Percentiles rank a stretch among this genome's conserved stretches.
Evolutionary conservation across 2,329 filamentous ascomycete genomes (phyloP).

Genomic region (Arthrobotrys iridis): DNA sequence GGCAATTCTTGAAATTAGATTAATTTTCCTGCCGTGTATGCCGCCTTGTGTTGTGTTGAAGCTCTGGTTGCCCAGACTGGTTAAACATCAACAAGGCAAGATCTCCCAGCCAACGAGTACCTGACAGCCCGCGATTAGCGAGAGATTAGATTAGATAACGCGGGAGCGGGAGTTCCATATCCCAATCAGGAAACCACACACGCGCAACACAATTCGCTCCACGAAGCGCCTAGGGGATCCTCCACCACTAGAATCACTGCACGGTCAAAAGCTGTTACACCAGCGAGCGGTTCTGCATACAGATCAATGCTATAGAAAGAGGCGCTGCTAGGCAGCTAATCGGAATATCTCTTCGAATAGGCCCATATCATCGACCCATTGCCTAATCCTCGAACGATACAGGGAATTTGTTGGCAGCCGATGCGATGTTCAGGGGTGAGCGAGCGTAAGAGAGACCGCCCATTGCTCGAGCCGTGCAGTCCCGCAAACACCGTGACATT

Average conservation of each 20-base stretch:
- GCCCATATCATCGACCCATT: not conserved
- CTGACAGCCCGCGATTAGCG: constrained; percentile 17
- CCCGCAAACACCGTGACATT: not conserved
- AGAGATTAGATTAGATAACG: constrained; percentile 39
- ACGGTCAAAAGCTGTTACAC: not conserved
- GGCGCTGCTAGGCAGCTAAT: not conserved
- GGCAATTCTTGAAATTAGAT: constrained; percentile 32
- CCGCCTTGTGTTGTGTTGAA: constrained; percentile 4
- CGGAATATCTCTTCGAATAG: not conserved
- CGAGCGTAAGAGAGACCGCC: not conserved
- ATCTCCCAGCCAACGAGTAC: constrained; percentile 16
- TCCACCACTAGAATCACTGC: not conserved
- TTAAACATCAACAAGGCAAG: constrained; percentile 16
- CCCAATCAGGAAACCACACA: constrained; percentile 25
- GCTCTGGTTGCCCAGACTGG: constrained; percentile 13
- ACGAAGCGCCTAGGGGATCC: not conserved
- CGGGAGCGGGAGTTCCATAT: constrained; percentile 27
- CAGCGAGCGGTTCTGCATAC: not conserved
- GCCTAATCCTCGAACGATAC: not conserved
- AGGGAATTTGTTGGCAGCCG: not conserved
- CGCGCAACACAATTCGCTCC: constrained; percentile 7
- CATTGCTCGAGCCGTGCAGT: not conserved
- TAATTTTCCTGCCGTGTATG: constrained; percentile 31
- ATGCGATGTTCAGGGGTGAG: not conserved
- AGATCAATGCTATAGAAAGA: not conserved